Conservation (phyloP, 441 rosid genomes). For the Adansonia gregorii region DNA sequence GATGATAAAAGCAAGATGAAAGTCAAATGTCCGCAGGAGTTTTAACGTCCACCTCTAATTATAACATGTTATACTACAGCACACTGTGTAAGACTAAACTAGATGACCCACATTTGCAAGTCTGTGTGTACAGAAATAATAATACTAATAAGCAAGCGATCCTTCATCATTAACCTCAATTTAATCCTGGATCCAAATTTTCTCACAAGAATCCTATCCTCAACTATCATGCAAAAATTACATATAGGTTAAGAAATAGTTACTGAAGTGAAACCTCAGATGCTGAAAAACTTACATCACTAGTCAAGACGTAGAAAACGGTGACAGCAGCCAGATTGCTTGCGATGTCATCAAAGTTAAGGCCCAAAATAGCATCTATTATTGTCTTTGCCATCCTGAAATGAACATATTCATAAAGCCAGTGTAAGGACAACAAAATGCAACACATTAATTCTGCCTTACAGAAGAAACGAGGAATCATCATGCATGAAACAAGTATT, state of each 20-base stretch:
- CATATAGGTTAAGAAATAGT: background rate
- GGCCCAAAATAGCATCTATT: conserved; percentile 76
- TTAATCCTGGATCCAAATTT: background rate
- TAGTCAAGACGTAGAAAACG: conserved; percentile 75
- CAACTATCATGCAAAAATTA: background rate
- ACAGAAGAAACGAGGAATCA: conserved; percentile 5
- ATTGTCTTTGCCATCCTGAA: conserved; percentile 80
- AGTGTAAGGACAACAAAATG: conserved; percentile 17
- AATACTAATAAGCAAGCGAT: background rate
- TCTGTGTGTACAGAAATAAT: background rate
- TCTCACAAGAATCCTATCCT: background rate
- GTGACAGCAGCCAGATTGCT: conserved; percentile 90
- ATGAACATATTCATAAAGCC: conserved; percentile 33
- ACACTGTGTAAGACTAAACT: background rate
- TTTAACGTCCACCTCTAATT: background rate
- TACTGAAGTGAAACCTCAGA: conserved; percentile 4
- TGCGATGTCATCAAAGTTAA: conserved; percentile 78
- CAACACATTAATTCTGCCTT: conserved; percentile 2
- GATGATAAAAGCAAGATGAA: background rate
- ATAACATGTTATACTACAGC: background rate
- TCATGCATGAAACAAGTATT: background rate
- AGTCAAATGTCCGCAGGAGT: background rate
- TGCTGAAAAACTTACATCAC: conserved; percentile 65
- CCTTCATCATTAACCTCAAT: background rate
- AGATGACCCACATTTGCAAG: background rate